These are phyloP conservation scores for Begonia fuchsioides DNA, from an alignment of 306 rosid species.

Conservation along the genomic window DNA sequence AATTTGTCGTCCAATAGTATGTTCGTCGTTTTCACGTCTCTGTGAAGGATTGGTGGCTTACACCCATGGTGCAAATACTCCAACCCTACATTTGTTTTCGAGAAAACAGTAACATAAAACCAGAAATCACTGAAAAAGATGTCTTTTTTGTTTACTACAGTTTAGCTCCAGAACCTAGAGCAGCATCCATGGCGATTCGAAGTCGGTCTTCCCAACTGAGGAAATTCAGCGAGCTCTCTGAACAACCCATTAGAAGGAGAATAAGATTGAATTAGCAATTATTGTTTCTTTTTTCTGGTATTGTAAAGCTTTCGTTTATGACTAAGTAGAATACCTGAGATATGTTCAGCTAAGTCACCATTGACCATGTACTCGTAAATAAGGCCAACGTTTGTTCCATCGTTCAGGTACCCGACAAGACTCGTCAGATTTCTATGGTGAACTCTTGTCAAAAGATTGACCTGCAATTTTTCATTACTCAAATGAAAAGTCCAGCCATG, in stretches of 20 bases:
- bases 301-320: no score
- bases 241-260: no score
- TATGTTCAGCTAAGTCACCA: background rate
- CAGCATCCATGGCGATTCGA: slow-evolving; percentile 7
- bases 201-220: slow-evolving; percentile 5
- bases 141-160: background rate
- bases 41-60: slow-evolving; percentile 6
- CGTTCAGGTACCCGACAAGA: slow-evolving; percentile 10
- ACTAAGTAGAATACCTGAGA: slow-evolving; percentile 4
- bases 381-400: background rate
- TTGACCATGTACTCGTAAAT: slow-evolving; percentile 7
- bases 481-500: no score
- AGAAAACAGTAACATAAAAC: no score
- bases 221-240: no score
- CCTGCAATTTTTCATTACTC: no score
- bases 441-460: slow-evolving; percentile 6
- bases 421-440: slow-evolving; percentile 8
- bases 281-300: no score
- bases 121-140: no score
- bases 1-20: slow-evolving; percentile 7
- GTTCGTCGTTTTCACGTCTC: slow-evolving; percentile 10
- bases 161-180: slow-evolving; percentile 9
- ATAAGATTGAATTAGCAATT: no score
- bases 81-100: background rate
- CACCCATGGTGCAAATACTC: slow-evolving; percentile 14